Percentiles rank a stretch among this genome's conserved stretches.
Conservation (phyloP, 495 filamentous ascomycete genomes). For the Penicillium verhagenii region DNA sequence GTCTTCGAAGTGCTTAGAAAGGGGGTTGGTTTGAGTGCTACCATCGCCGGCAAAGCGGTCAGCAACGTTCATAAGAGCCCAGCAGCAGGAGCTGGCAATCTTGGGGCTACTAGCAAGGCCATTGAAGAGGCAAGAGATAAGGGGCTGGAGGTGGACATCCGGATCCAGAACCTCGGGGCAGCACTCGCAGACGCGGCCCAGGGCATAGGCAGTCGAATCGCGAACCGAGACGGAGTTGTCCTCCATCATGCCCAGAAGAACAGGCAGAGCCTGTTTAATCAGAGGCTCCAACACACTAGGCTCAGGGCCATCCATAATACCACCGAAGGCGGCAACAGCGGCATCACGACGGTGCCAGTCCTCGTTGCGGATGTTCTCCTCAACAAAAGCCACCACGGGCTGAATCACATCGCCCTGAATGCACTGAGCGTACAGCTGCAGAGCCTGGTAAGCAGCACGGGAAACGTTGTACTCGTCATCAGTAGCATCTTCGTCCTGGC, state of each 20-base stretch:
- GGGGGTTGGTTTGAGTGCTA: conserved; percentile 73
- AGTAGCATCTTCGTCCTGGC: conserved; percentile 93
- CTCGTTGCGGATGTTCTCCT: conserved; percentile 81
- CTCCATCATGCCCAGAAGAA: conserved; percentile 94
- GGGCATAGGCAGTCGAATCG: conserved; percentile 95
- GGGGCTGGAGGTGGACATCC: conserved; percentile 69
- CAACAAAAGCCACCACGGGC: conserved; percentile 85
- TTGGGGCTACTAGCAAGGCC: conserved; percentile 89
- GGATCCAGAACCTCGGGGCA: conserved; percentile 88
- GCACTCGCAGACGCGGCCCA: conserved; percentile 92
- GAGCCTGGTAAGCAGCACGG: conserved; percentile 92
- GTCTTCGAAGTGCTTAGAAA: conserved; percentile 89
- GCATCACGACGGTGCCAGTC: conserved; percentile 95
- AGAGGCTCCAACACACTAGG: conserved; percentile 83
- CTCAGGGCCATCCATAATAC: conserved; percentile 97
- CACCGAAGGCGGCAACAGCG: conserved; percentile 96
- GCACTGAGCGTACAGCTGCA: conserved; percentile 91
- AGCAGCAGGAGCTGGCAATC: conserved; percentile 98
- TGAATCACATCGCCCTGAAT: conserved; percentile 77
- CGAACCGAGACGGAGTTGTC: conserved; percentile 84
- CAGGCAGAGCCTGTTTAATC: conserved; percentile 88
- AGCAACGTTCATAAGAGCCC: conserved; percentile 97
- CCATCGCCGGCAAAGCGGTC: conserved; percentile 87
- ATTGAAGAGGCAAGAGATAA: conserved; percentile 86
- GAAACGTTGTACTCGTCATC: conserved; percentile 98